Conservation (phyloP, 768 basidiomycete species). For the Trametes gibbosa region DNA sequence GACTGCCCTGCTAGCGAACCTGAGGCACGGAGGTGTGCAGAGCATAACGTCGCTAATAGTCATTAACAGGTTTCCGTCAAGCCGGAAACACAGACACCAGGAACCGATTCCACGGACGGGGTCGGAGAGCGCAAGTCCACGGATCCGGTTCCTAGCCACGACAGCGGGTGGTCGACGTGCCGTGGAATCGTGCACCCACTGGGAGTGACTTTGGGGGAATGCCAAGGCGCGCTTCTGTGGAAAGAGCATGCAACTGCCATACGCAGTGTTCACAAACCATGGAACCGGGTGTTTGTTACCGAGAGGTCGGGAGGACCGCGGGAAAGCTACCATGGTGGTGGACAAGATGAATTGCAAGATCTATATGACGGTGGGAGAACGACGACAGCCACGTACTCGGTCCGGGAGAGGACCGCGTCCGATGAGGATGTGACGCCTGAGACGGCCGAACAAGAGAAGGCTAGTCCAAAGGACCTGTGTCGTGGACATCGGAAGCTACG, state of each 20-base stretch:
- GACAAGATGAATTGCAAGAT: not conserved
- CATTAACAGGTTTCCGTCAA: not conserved
- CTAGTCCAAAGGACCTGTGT: too few species aligned
- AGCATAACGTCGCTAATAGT: not conserved
- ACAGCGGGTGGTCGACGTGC: not conserved
- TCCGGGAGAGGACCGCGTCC: not conserved
- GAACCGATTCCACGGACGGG: constrained; percentile 7
- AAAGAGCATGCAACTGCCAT: not conserved
- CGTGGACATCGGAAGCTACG: too few species aligned
- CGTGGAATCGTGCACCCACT: not conserved
- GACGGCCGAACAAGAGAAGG: too few species aligned
- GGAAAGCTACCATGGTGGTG: not conserved
- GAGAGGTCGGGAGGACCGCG: not conserved
- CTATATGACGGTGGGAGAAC: not conserved
- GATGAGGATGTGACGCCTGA: not conserved
- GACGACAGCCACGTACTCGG: not conserved
- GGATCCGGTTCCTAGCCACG: not conserved
- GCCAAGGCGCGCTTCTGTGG: not conserved
- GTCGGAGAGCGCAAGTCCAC: not conserved
- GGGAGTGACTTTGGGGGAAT: not conserved
- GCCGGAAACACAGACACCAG: not conserved
- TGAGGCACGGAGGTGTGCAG: not conserved
- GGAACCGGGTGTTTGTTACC: not conserved
- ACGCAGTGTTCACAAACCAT: not conserved
- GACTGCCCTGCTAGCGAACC: not conserved